phyloP scores from a whole-genome alignment of 768 basidiomycete genomes.

The Tylopilus sp. region DNA sequence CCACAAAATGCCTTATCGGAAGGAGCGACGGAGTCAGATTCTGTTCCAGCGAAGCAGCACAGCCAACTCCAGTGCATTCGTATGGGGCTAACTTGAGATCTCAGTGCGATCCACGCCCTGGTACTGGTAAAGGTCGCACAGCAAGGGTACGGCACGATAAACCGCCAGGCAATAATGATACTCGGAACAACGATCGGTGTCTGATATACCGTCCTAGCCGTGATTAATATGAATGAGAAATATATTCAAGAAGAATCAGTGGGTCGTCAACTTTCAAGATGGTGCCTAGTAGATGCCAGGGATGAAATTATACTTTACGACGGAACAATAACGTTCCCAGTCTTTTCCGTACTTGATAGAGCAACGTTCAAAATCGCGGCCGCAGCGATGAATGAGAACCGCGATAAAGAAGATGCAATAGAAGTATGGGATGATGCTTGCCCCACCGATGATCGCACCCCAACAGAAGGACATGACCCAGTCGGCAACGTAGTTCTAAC shows the following conservation, averaged over 20 bases:
- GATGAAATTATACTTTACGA: conserved; percentile 90
- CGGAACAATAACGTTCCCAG: conserved; percentile 85
- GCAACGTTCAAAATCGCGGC: conserved; percentile 96
- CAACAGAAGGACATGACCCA: conserved; percentile 83
- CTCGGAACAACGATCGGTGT: no score
- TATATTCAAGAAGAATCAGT: not conserved
- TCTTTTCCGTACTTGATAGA: conserved; percentile 91
- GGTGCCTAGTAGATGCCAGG: no score
- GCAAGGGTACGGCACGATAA: no score
- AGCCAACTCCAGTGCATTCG: not conserved
- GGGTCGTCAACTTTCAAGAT: conserved; percentile 6
- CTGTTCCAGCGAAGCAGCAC: conserved; percentile 6
- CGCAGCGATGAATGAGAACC: conserved; percentile 87
- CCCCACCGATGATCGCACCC: conserved; percentile 74
- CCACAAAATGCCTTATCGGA: conserved; percentile 13
- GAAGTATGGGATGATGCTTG: conserved; percentile 89
- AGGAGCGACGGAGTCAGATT: not conserved
- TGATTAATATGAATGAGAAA: no score
- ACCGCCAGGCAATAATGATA: no score
- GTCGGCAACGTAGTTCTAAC: conserved; percentile 90
- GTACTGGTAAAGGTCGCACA: conserved; percentile 7
- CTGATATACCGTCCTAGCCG: no score
- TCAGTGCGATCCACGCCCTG: not conserved
- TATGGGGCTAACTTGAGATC: not conserved
- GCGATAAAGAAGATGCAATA: conserved; percentile 95